A percentile compares a stretch with the other conserved stretches of the same genome.
Evolutionary conservation across 305 asterid species (phyloP).

Genomic region (Plantago lanceolata): DNA sequence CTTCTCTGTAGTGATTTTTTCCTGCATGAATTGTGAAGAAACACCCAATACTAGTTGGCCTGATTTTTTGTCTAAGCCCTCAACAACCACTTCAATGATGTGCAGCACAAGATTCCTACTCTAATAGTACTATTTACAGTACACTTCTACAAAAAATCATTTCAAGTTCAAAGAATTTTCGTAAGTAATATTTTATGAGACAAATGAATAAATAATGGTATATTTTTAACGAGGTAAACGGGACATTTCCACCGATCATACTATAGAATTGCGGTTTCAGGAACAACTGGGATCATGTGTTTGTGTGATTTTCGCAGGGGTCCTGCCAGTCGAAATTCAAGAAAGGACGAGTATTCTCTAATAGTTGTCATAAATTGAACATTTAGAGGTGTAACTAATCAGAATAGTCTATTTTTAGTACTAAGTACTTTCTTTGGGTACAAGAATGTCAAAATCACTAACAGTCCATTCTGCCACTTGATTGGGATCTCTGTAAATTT

Average conservation of each 20-base stretch:
- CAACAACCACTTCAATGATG: background rate
- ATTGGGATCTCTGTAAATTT: conserved; percentile 51
- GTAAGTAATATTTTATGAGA: too few species aligned
- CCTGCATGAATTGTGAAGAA: background rate
- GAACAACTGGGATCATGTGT: background rate
- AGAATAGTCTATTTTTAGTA: too few species aligned
- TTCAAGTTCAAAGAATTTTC: too few species aligned
- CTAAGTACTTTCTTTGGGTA: conserved; percentile 25
- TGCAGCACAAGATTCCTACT: background rate
- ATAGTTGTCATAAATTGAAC: background rate
- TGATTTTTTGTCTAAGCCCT: background rate
- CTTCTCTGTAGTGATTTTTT: background rate
- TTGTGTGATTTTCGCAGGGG: background rate
- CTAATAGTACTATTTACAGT: too few species aligned
- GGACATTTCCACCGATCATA: too few species aligned
- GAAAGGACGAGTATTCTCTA: background rate
- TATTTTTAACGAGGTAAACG: too few species aligned
- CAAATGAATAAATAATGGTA: too few species aligned
- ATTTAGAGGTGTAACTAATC: too few species aligned
- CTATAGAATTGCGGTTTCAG: background rate
- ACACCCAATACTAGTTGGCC: background rate
- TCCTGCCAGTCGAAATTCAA: too few species aligned
- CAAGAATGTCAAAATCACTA: conserved; percentile 56
- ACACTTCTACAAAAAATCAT: too few species aligned
- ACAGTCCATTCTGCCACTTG: conserved; percentile 84